These are phyloP conservation scores for Triticum timopheevii DNA, from an alignment of 176 grass and related monocot genomes.

Conservation along the genomic window DNA sequence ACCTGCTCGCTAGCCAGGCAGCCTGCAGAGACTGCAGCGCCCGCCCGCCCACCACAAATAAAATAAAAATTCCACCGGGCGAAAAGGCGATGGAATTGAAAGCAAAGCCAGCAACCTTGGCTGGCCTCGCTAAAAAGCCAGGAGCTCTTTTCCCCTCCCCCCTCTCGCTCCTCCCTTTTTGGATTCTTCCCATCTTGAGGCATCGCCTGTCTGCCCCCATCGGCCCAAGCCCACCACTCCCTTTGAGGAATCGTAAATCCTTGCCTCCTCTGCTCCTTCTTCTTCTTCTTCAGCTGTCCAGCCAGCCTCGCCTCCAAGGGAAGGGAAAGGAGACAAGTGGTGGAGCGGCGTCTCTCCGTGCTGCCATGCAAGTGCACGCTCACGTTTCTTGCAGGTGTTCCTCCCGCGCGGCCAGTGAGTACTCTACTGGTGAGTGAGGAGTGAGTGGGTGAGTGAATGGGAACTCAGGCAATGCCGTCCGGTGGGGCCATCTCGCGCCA, in stretches of 20 bases:
- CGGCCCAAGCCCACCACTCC: slow-evolving; percentile 43
- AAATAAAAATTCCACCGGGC: slow-evolving; percentile 4
- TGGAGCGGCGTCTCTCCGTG: neutral
- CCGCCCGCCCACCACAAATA: neutral
- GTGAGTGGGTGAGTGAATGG: slow-evolving; percentile 30
- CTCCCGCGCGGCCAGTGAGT: neutral
- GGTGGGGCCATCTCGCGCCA: slow-evolving; percentile 47
- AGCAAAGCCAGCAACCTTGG: slow-evolving; percentile 31
- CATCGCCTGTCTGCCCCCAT: slow-evolving; percentile 39
- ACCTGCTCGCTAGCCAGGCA: no score
- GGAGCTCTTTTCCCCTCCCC: neutral
- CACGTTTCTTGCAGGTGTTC: neutral
- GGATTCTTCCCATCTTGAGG: slow-evolving; percentile 32
- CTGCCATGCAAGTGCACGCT: neutral
- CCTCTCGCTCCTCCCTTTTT: slow-evolving; percentile 10
- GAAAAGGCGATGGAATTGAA: slow-evolving; percentile 5
- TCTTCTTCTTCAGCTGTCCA: neutral
- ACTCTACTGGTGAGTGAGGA: neutral
- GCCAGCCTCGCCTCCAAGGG: slow-evolving; percentile 7
- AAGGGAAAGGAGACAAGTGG: neutral
- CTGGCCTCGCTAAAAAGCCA: slow-evolving; percentile 26
- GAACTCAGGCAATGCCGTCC: slow-evolving; percentile 67
- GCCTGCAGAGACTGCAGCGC: neutral
- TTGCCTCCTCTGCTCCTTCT: slow-evolving; percentile 5
- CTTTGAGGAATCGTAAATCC: slow-evolving; percentile 46